Evolutionary conservation across 176 grass and related monocot genomes (phyloP).

Genomic region (Triticum monococcum): DNA sequence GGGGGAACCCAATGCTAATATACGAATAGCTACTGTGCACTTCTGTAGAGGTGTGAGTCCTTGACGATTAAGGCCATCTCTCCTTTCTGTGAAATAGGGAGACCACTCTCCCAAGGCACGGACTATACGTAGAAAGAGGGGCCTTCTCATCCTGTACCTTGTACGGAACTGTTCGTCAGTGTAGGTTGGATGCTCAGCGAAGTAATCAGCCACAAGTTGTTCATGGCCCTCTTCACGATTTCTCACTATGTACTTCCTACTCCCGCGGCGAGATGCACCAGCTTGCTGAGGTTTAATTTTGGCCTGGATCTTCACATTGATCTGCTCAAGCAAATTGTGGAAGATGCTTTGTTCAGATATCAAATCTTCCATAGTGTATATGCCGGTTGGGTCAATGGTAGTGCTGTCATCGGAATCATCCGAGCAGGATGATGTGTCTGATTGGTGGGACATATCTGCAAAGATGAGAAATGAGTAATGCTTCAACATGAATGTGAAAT

Average conservation of each 20-base stretch:
- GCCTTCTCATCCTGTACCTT: constrained; percentile 36
- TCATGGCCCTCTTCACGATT: constrained; percentile 39
- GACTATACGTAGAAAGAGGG: constrained; percentile 28
- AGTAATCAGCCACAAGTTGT: constrained; percentile 27
- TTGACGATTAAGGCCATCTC: constrained; percentile 21
- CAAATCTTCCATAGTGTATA: constrained; percentile 33
- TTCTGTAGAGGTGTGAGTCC: constrained; percentile 42
- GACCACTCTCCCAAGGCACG: constrained; percentile 36
- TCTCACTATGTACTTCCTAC: constrained; percentile 24
- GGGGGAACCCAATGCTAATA: constrained; percentile 17
- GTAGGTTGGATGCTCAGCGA: constrained; percentile 30
- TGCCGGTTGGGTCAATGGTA: constrained; percentile 1
- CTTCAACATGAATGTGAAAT: neutral
- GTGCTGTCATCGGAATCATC: constrained; percentile 20
- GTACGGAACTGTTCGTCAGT: constrained; percentile 11
- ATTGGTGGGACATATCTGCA: constrained; percentile 32
- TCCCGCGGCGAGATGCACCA: constrained; percentile 1
- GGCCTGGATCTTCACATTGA: constrained; percentile 30
- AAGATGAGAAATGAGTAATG: neutral
- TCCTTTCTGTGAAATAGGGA: constrained; percentile 41
- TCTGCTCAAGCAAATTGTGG: constrained; percentile 35
- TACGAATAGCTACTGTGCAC: constrained; percentile 39
- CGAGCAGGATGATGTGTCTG: constrained; percentile 24
- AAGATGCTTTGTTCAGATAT: constrained; percentile 17
- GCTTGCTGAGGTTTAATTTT: constrained; percentile 28